Evolutionary conservation across 192 early-diverging fungal species (phyloP).

Genomic region (Coemansia umbellata): DNA sequence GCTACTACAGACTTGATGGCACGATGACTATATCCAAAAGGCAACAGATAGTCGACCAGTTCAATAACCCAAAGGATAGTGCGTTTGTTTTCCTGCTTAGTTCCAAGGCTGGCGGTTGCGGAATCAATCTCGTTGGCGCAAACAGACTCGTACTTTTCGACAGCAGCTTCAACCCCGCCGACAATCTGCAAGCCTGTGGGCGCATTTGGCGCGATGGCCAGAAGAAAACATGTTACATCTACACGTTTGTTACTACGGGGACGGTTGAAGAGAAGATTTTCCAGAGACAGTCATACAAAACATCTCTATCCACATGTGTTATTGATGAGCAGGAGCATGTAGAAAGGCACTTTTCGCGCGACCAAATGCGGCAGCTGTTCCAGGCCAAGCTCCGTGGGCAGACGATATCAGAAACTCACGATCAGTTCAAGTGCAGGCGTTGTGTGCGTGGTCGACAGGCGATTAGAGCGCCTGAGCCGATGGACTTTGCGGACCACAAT

Average conservation of each 20-base stretch:
- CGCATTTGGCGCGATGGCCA: slow-evolving; percentile 88
- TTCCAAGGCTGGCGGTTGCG: slow-evolving; percentile 98
- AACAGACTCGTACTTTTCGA: slow-evolving; percentile 96
- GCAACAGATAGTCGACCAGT: slow-evolving; percentile 92
- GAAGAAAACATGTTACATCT: slow-evolving; percentile 89
- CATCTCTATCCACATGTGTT: slow-evolving; percentile 86
- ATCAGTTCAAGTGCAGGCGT: slow-evolving; percentile 92
- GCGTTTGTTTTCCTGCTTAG: slow-evolving; percentile 95
- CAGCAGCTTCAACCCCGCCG: slow-evolving; percentile 88
- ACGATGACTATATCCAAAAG: slow-evolving; percentile 87
- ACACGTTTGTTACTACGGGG: slow-evolving; percentile 95
- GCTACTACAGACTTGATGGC: slow-evolving; percentile 85
- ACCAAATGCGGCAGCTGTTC: slow-evolving; percentile 88
- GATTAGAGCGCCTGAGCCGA: slow-evolving; percentile 55
- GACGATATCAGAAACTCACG: slow-evolving; percentile 84
- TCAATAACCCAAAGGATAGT: slow-evolving; percentile 83
- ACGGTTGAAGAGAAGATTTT: slow-evolving; percentile 99
- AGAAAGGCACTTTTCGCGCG: slow-evolving; percentile 91
- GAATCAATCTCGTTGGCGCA: slow-evolving; percentile 96
- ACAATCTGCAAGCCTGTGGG: slow-evolving; percentile 90
- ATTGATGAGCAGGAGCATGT: slow-evolving; percentile 92
- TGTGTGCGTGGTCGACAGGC: slow-evolving; percentile 85
- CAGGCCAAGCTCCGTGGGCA: slow-evolving; percentile 61
- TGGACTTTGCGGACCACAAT: slow-evolving; percentile 76
- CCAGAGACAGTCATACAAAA: slow-evolving; percentile 84